These are phyloP conservation scores for Trichoderma sp. DNA, from an alignment of 2,329 filamentous ascomycete genomes.

Conservation along the genomic window DNA sequence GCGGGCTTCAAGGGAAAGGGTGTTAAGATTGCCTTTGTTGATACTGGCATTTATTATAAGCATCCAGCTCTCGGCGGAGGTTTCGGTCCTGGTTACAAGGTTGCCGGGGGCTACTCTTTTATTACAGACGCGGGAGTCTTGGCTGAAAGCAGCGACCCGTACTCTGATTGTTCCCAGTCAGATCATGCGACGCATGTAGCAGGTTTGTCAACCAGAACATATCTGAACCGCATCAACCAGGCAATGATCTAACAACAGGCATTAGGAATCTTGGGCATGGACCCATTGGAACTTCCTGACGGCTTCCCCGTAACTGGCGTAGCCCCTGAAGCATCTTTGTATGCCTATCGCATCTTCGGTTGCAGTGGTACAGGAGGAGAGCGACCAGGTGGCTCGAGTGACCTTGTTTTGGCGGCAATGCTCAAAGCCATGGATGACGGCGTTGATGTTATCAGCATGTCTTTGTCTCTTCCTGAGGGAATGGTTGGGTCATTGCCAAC, in stretches of 20 bases:
- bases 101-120: neutral
- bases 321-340: constrained; percentile 2
- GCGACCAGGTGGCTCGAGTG: neutral
- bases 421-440: constrained; percentile 1
- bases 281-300: neutral
- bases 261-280: constrained; percentile 3
- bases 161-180: neutral
- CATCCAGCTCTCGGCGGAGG: constrained; percentile 4
- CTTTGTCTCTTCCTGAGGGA: neutral
- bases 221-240: too few relatives aligned
- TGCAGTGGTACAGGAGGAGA: neutral
- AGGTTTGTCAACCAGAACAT: neutral
- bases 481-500: neutral
- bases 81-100: neutral
- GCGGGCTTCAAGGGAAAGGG: neutral
- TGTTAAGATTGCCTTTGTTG: neutral
- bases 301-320: neutral
- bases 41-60: constrained; percentile 5
- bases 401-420: neutral
- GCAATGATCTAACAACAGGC: neutral
- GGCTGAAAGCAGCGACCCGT: neutral
- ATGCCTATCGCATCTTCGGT: constrained; percentile 2
- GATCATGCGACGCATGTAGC: constrained; percentile 7
- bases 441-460: constrained; percentile 3
- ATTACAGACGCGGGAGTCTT: neutral